A percentile compares a stretch with the other conserved stretches of the same genome.
phyloP scores from a whole-genome alignment of 768 basidiomycete species.

The Suillus americanus region DNA sequence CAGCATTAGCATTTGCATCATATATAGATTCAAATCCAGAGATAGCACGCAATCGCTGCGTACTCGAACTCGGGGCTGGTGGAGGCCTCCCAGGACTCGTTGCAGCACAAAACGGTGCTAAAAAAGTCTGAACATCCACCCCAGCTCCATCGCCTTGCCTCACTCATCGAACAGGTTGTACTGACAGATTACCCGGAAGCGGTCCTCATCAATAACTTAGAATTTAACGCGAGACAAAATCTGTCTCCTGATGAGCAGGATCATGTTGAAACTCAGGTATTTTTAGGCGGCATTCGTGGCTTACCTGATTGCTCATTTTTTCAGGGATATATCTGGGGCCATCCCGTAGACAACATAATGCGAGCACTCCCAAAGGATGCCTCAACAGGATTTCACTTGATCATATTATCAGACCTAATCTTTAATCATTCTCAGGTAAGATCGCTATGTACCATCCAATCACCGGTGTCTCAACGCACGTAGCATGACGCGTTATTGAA shows the following conservation, averaged over 20 bases:
- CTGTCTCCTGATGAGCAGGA: slow-evolving; percentile 25
- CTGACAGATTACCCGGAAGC: slow-evolving; percentile 93
- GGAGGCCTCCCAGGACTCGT: slow-evolving; percentile 87
- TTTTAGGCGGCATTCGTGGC: slow-evolving; percentile 24
- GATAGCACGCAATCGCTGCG: slow-evolving; percentile 44
- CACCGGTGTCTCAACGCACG: slow-evolving; percentile 1
- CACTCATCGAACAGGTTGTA: slow-evolving; percentile 54
- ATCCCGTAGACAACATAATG: slow-evolving; percentile 39
- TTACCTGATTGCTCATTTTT: neutral
- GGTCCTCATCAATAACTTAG: slow-evolving; percentile 72
- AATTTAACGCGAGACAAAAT: slow-evolving; percentile 66
- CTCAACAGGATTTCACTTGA: slow-evolving; percentile 59
- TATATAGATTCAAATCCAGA: slow-evolving; percentile 59
- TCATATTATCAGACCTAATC: slow-evolving; percentile 90
- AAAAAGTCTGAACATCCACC: slow-evolving; percentile 42
- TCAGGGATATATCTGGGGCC: slow-evolving; percentile 86
- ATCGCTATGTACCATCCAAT: neutral
- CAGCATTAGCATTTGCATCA: slow-evolving; percentile 67
- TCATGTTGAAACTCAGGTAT: slow-evolving; percentile 34
- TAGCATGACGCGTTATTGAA: slow-evolving; percentile 82
- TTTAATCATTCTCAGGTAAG: slow-evolving; percentile 92
- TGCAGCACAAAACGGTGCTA: slow-evolving; percentile 66
- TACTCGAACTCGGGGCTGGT: slow-evolving; percentile 93
- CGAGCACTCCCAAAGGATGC: slow-evolving; percentile 20
- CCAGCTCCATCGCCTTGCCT: neutral